Conservation (phyloP, 768 basidiomycete genomes). For the Coprinopsis sp. region DNA sequence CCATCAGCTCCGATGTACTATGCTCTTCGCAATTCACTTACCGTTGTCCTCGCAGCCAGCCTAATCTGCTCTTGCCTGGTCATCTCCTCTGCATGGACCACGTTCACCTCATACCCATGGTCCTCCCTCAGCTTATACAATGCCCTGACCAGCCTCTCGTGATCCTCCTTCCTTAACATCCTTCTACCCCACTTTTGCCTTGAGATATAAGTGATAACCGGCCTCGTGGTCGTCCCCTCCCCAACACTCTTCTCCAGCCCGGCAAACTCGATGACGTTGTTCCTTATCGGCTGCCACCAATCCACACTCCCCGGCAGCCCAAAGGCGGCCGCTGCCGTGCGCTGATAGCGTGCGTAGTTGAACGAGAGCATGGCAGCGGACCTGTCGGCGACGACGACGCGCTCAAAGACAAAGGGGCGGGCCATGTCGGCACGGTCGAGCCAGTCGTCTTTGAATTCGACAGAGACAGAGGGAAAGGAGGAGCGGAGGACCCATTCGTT, state of each 20-base stretch:
- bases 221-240: constrained; percentile 44
- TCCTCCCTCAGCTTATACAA: constrained; percentile 62
- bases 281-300: constrained; percentile 83
- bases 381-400: constrained; percentile 85
- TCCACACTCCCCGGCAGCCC: constrained; percentile 65
- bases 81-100: constrained; percentile 82
- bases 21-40: constrained; percentile 32
- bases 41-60: constrained; percentile 81
- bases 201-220: constrained; percentile 91
- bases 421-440: constrained; percentile 68
- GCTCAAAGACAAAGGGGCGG: constrained; percentile 74
- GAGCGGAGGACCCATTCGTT: constrained; percentile 82
- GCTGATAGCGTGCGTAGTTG: constrained; percentile 64
- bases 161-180: constrained; percentile 71
- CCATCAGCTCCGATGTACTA: not conserved
- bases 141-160: constrained; percentile 74
- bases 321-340: constrained; percentile 74
- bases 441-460: constrained; percentile 85
- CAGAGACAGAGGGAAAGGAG: constrained; percentile 72
- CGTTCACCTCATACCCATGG: constrained; percentile 83
- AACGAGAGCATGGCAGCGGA: constrained; percentile 74
- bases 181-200: constrained; percentile 86
- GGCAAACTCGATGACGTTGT: constrained; percentile 68
- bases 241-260: constrained; percentile 46
- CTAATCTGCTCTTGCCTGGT: constrained; percentile 74